These are phyloP conservation scores for Kickxella alabastrina DNA, from an alignment of 192 early-diverging fungal species.

Conservation along the genomic window DNA sequence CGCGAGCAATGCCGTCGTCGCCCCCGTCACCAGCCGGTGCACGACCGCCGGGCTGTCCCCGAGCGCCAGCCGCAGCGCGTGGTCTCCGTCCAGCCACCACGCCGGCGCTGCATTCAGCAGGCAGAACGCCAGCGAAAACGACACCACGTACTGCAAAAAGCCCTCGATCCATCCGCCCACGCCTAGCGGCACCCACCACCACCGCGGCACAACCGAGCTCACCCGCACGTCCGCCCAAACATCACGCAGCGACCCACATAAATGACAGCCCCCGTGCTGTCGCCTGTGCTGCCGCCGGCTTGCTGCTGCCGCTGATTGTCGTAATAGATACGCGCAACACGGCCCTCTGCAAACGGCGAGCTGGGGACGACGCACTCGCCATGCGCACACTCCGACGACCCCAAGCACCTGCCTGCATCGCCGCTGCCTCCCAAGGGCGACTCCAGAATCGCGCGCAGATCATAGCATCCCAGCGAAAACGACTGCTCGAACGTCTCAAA, in stretches of 20 bases:
- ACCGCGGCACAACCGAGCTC: constrained; percentile 25
- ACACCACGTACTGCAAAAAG: constrained; percentile 33
- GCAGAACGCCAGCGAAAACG: constrained; percentile 37
- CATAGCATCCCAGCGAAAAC: no score
- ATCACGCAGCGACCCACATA: constrained; percentile 23
- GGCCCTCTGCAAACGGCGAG: constrained; percentile 17
- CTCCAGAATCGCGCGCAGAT: constrained; percentile 18
- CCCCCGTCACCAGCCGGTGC: constrained; percentile 1
- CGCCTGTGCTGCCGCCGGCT: no score
- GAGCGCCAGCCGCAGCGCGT: constrained; percentile 13
- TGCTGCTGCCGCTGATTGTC: no score
- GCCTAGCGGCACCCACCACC: constrained; percentile 6
- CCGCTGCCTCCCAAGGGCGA: no score
- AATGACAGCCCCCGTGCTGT: no score
- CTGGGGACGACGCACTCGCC: constrained; percentile 30
- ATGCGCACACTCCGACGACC: no score
- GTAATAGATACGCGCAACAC: constrained; percentile 35
- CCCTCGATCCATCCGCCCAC: constrained; percentile 23
- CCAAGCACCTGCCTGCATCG: no score
- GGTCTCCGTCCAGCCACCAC: constrained; percentile 35
- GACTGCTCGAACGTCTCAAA: constrained; percentile 22
- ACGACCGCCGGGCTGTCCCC: neutral
- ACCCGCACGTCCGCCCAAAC: constrained; percentile 43
- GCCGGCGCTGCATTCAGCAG: constrained; percentile 39
- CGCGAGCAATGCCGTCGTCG: constrained; percentile 21